Evolutionary conservation across 2,329 filamentous ascomycete species (phyloP).

Genomic region (Arachnomyces sp.): DNA sequence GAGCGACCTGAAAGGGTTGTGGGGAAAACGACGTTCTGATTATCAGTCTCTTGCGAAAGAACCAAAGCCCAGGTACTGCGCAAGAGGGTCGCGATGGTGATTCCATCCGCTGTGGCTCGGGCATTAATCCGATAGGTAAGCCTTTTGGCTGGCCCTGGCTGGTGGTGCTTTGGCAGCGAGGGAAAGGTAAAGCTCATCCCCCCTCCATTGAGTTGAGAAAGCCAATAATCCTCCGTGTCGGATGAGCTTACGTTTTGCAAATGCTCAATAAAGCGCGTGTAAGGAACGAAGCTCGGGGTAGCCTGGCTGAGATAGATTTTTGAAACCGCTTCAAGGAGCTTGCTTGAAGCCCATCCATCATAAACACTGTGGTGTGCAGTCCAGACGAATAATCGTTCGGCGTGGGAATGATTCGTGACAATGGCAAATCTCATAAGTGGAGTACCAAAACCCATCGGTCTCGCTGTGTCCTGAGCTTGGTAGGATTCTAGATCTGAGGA

Average conservation of each 20-base stretch:
- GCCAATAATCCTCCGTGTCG: no score
- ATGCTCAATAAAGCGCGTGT: no score
- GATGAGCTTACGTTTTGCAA: no score
- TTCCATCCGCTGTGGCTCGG: slow-evolving; percentile 1
- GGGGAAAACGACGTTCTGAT: slow-evolving; percentile 31
- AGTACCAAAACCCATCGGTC: slow-evolving; percentile 19
- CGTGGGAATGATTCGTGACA: slow-evolving; percentile 4
- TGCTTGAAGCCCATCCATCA: slow-evolving; percentile 25
- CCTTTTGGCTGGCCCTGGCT: no score
- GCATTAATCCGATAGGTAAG: no score
- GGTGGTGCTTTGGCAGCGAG: no score
- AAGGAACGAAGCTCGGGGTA: no score
- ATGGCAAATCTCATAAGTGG: slow-evolving; percentile 16
- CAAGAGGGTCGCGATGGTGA: slow-evolving; percentile 26
- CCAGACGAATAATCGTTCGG: slow-evolving; percentile 19
- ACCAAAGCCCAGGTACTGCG: slow-evolving; percentile 31
- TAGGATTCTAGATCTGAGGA: background rate
- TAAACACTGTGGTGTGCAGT: slow-evolving; percentile 35
- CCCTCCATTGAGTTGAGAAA: no score
- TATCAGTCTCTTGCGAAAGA: slow-evolving; percentile 24
- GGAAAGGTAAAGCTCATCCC: no score
- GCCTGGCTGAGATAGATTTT: background rate
- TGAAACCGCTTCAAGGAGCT: slow-evolving; percentile 2
- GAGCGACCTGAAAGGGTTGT: slow-evolving; percentile 36
- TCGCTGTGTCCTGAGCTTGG: no score